Conservation (phyloP, 768 basidiomycete genomes). For the Terana coerulea region DNA sequence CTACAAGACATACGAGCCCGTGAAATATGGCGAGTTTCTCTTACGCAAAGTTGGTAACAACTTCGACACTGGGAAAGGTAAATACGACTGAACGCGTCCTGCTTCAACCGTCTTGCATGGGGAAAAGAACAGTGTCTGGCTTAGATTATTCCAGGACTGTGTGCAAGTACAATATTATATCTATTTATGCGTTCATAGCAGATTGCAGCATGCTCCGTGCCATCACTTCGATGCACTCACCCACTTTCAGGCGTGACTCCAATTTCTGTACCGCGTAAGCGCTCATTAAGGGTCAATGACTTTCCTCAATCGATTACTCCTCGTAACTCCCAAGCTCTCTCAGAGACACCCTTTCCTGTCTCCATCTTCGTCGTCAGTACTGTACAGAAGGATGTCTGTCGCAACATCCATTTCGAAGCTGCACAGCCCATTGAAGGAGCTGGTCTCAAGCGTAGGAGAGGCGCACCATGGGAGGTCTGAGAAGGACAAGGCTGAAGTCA, state of each 20-base stretch:
- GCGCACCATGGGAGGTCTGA: conserved; percentile 50
- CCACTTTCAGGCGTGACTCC: no score
- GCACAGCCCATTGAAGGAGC: conserved; percentile 35
- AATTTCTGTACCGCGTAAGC: not conserved
- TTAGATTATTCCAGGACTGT: no score
- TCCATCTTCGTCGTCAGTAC: conserved; percentile 1
- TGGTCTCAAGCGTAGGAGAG: conserved; percentile 37
- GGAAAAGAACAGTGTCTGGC: no score
- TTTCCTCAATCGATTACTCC: conserved; percentile 12
- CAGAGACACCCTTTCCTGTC: not conserved
- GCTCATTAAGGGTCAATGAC: conserved; percentile 7
- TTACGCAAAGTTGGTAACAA: conserved; percentile 69
- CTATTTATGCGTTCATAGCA: no score
- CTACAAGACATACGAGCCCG: conserved; percentile 37
- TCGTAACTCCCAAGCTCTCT: conserved; percentile 8
- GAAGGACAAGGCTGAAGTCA: conserved; percentile 59
- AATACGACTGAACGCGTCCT: conserved; percentile 26
- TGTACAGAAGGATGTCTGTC: conserved; percentile 24
- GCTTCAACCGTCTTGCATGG: no score
- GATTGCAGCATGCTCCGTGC: no score
- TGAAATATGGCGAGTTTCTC: conserved; percentile 80
- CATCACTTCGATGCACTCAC: no score
- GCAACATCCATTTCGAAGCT: conserved; percentile 23
- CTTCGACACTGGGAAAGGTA: conserved; percentile 44
- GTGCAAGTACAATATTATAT: no score